Percentiles rank a stretch among this genome's conserved stretches.
Evolutionary conservation across 768 basidiomycete species (phyloP).

Genomic region (Pulveroboletus sp.): DNA sequence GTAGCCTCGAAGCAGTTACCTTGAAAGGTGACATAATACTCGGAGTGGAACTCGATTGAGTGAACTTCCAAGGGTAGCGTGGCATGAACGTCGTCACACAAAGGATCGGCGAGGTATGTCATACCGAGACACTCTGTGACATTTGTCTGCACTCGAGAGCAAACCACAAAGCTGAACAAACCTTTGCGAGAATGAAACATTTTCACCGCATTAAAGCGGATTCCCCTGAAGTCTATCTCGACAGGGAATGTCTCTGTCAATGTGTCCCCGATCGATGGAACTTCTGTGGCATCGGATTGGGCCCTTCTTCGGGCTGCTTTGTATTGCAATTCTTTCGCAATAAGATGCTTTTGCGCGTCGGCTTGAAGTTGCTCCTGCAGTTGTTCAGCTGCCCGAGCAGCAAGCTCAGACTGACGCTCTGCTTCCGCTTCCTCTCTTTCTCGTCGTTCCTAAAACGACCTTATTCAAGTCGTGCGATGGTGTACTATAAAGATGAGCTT

Average conservation of each 20-base stretch:
- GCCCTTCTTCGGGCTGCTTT: conserved; percentile 56
- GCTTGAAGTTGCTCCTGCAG: conserved; percentile 64
- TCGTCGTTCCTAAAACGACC: conserved; percentile 41
- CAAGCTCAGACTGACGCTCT: conserved; percentile 46
- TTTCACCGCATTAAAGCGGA: conserved; percentile 61
- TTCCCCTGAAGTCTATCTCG: conserved; percentile 55
- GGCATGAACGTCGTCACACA: conserved; percentile 60
- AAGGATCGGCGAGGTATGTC: conserved; percentile 69
- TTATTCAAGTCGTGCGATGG: neutral
- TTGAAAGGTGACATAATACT: conserved; percentile 65
- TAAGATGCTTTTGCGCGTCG: conserved; percentile 53
- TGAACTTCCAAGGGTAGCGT: conserved; percentile 65
- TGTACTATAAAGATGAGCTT: conserved; percentile 14
- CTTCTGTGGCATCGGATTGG: conserved; percentile 67
- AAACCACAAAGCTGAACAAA: conserved; percentile 27
- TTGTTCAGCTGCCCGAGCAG: conserved; percentile 50
- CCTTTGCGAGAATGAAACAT: conserved; percentile 71
- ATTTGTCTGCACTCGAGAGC: neutral
- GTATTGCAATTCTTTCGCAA: conserved; percentile 46
- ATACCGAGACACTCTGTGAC: conserved; percentile 59
- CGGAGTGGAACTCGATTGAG: conserved; percentile 59
- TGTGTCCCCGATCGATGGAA: conserved; percentile 46
- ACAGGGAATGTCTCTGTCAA: conserved; percentile 58
- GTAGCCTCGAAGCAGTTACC: conserved; percentile 32
- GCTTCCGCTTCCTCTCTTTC: conserved; percentile 56